Conservation (phyloP, 2,329 filamentous ascomycete genomes). For the Fusarium nelsonii region DNA sequence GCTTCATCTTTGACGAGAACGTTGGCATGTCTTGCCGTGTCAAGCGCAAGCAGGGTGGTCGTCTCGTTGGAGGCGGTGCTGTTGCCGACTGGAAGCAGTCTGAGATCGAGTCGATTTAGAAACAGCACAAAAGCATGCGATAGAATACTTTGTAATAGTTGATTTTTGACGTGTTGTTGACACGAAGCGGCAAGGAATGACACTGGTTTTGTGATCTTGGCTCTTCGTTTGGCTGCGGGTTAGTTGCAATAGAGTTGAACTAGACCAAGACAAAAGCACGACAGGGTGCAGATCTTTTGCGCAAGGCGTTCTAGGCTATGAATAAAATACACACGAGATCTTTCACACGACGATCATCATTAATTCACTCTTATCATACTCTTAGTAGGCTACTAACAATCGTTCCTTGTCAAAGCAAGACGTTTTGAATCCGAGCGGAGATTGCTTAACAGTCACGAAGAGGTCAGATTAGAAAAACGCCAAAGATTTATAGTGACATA, state of each 20-base stretch:
- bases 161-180: conserved; percentile 10
- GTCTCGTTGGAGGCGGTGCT: conserved; percentile 65
- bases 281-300: conserved; percentile 23
- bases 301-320: conserved; percentile 35
- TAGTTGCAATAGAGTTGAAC: neutral
- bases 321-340: conserved; percentile 13
- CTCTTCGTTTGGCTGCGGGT: neutral
- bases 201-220: neutral
- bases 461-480: neutral
- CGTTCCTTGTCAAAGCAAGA: neutral
- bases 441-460: neutral
- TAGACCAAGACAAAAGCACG: conserved; percentile 7
- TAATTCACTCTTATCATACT: neutral
- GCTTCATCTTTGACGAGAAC: conserved; percentile 90
- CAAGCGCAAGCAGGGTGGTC: conserved; percentile 85
- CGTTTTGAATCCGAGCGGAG: neutral
- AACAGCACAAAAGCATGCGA: neutral
- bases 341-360: conserved; percentile 5
- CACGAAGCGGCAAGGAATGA: neutral
- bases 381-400: neutral
- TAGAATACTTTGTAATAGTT: conserved; percentile 12
- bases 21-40: conserved; percentile 93
- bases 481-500: conserved; percentile 19
- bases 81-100: conserved; percentile 71
- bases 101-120: conserved; percentile 72